Evolutionary conservation across 306 rosid genomes (phyloP).

Genomic region (Delonix regia): DNA sequence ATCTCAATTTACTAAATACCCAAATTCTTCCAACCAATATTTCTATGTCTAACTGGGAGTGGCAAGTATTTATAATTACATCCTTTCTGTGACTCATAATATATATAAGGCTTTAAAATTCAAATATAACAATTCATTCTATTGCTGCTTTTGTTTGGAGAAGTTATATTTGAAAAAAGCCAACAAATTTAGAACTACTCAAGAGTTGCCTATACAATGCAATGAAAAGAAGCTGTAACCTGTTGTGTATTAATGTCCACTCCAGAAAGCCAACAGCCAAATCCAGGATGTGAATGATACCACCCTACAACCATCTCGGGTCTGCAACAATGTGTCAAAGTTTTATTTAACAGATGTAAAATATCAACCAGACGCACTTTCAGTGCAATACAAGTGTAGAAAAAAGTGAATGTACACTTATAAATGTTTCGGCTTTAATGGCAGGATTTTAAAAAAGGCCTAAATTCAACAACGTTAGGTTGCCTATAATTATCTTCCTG

Average conservation of each 20-base stretch:
- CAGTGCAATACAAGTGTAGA: constrained; percentile 5
- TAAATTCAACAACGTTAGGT: neutral
- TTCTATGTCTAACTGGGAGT: neutral
- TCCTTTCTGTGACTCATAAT: constrained; percentile 6
- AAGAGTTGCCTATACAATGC: neutral
- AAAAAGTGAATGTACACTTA: neutral
- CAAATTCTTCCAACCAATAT: neutral
- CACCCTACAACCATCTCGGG: constrained; percentile 99
- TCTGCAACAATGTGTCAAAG: constrained; percentile 46
- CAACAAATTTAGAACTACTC: neutral
- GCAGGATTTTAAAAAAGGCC: neutral
- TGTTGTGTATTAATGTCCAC: constrained; percentile 96
- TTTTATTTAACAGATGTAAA: constrained; percentile 13
- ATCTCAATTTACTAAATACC: constrained; percentile 9
- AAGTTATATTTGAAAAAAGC: neutral
- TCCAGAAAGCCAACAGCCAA: constrained; percentile 99
- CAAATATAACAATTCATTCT: neutral
- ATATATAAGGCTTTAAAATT: constrained; percentile 12
- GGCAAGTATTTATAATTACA: neutral
- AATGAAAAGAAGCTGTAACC: constrained; percentile 50
- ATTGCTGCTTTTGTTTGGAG: neutral
- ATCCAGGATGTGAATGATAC: constrained; percentile 98
- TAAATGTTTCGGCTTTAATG: neutral
- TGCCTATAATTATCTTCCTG: no score
- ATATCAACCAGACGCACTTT: constrained; percentile 11